Base-by-base conservation (phyloP, 2,329 filamentous ascomycete genomes). In the Xylaria sp. region DNA sequence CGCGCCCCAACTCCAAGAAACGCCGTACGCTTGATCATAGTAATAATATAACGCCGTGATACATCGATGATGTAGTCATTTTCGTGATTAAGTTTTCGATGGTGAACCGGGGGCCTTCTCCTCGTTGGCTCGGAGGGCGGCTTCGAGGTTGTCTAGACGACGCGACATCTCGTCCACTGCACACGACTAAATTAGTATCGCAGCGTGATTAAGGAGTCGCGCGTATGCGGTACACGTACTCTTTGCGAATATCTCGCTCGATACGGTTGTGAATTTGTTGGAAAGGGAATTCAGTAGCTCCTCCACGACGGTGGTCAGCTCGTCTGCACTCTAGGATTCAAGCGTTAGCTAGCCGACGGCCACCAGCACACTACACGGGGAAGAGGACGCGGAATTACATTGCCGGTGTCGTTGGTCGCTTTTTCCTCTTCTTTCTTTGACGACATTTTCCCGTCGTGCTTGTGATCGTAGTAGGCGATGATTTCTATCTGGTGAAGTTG, bases 101-200 rank as follows among this genome's bases (percentile, higher is more conserved):
- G 82, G 73, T 10, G 77, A 76, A 49, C 74, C 76, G 9, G 70
- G 64, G 12, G 82, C 79, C 65, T 83, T 83, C 66, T 84, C 80
- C 73, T 85, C 88, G 67, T 84, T 86, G 48, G 87, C 86, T 75
- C 88, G 85, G 54, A 97, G 84, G 15, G 91, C 90, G 28, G 91
- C 85, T 79, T 97, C 94, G 12, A 98, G 86, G 67, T 90, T 93
- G 78, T 98, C 94, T 25, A 98, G 83, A 31, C 94, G 89, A 69
- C 91, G 87, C 15, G 93, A 92, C 94, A 98, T 97, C 72, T 97
- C 94, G 78, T 97, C 94, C 92, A 98, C 94, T 97, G 69, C 15
- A 52, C 25, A n/a, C 13, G 20, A 20, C 48, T 10, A 28, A 10
- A 49, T 73, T 54, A 73, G 67, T 64, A 28, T 46, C 55, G 39